Evolutionary conservation across 306 rosid genomes (phyloP).

Genomic region (Myrica gale): DNA sequence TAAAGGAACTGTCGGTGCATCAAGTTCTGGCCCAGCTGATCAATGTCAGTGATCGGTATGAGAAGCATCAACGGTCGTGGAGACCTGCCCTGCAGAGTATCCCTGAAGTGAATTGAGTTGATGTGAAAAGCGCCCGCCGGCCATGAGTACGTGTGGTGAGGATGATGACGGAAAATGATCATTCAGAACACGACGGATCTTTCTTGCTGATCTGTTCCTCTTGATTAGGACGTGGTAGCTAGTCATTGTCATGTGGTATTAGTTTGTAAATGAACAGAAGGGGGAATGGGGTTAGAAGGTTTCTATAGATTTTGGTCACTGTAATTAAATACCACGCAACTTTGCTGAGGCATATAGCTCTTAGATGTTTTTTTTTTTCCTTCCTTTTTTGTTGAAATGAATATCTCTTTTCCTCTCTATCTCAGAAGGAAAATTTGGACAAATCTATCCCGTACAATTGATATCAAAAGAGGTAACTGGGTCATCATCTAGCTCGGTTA

Average conservation of each 20-base stretch:
- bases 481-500: too few species aligned
- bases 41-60: conserved; percentile 27
- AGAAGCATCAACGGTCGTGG: conserved; percentile 58
- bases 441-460: too few species aligned
- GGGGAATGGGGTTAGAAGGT: background rate
- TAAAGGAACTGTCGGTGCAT: conserved; percentile 51
- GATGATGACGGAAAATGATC: background rate
- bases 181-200: background rate
- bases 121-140: background rate
- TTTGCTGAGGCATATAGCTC: background rate
- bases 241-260: background rate
- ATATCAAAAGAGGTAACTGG: too few species aligned
- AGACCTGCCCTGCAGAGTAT: conserved; percentile 72
- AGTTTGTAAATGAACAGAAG: background rate
- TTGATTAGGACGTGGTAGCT: background rate
- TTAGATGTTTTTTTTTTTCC: background rate
- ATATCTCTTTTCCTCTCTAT: conserved; percentile 24
- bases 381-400: background rate
- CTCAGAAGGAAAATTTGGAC: too few species aligned
- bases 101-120: conserved; percentile 52
- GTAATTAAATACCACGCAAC: background rate
- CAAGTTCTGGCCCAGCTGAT: conserved; percentile 57
- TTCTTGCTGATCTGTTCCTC: background rate
- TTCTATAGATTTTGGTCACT: background rate
- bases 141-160: background rate